Evolutionary conservation across 176 grass and related monocot species (phyloP).

Genomic region (Tillandsia leiboldiana): DNA sequence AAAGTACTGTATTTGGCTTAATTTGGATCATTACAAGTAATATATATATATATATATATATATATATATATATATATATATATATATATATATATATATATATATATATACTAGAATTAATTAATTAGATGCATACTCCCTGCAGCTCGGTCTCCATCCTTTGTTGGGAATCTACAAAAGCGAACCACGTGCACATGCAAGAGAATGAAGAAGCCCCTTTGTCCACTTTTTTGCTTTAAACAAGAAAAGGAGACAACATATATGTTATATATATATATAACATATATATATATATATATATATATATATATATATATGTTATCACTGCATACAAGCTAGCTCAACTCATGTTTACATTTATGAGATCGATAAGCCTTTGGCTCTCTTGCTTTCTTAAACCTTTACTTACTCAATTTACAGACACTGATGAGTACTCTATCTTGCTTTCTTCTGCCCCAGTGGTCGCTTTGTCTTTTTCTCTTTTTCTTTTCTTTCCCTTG

Average conservation of each 20-base stretch:
- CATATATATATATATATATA: background rate
- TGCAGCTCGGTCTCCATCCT: background rate
- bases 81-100: no score
- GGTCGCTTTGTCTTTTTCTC: background rate
- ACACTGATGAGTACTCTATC: background rate
- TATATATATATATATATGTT: background rate
- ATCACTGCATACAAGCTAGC: background rate
- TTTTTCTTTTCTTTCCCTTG: slow-evolving; percentile 2
- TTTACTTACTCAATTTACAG: background rate
- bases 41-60: background rate
- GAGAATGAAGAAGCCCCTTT: slow-evolving; percentile 2
- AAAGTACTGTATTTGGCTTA: no score
- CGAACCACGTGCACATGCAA: slow-evolving; percentile 11
- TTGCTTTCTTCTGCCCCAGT: background rate
- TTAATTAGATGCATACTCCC: background rate
- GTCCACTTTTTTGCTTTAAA: slow-evolving; percentile 1
- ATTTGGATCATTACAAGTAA: background rate
- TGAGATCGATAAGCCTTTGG: background rate
- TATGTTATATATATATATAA: background rate
- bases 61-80: no score
- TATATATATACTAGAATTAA: background rate
- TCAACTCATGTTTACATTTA: background rate
- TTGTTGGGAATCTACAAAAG: slow-evolving; percentile 7
- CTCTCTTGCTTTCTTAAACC: background rate
- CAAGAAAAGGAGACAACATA: background rate